These are phyloP conservation scores for Kockiozyma suomiensis DNA, from an alignment of 805 yeast genomes.

Conservation along the genomic window DNA sequence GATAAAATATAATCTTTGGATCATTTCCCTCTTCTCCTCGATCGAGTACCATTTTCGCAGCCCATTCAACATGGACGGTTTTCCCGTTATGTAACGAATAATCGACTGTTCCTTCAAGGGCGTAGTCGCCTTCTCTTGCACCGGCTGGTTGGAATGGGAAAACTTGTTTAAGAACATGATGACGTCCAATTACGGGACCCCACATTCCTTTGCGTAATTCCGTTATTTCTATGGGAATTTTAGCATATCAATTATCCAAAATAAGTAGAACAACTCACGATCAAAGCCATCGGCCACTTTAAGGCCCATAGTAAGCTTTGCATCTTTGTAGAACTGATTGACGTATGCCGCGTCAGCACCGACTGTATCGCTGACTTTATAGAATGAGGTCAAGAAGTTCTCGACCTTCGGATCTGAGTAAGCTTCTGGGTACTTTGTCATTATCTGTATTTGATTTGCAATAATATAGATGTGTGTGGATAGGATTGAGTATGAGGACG, in stretches of 20 bases:
- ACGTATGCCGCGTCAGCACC: not conserved
- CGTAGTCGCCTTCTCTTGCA: not conserved
- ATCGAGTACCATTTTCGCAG: constrained; percentile 7
- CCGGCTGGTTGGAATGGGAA: constrained; percentile 14
- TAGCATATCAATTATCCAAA: not conserved
- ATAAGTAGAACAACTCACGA: not conserved
- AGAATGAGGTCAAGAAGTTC: not conserved
- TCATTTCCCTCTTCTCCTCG: not conserved
- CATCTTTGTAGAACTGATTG: not conserved
- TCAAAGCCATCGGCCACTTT: constrained; percentile 7
- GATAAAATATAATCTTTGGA: constrained; percentile 8
- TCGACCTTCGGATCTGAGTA: constrained; percentile 3
- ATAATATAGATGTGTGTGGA: too few relatives aligned
- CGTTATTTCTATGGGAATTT: not conserved
- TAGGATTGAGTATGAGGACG: too few relatives aligned
- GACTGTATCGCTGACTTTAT: constrained; percentile 4
- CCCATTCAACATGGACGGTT: constrained; percentile 11
- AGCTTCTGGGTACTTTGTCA: constrained; percentile 11
- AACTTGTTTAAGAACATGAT: constrained; percentile 9
- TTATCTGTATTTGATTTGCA: not conserved
- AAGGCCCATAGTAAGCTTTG: constrained; percentile 8
- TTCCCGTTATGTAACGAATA: constrained; percentile 10
- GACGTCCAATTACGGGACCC: constrained; percentile 15
- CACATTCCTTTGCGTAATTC: constrained; percentile 17
- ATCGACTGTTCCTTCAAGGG: constrained; percentile 2